Evolutionary conservation across 1,139 yeast genomes (phyloP).

Genomic region (Sugiyamaella castrensis): DNA sequence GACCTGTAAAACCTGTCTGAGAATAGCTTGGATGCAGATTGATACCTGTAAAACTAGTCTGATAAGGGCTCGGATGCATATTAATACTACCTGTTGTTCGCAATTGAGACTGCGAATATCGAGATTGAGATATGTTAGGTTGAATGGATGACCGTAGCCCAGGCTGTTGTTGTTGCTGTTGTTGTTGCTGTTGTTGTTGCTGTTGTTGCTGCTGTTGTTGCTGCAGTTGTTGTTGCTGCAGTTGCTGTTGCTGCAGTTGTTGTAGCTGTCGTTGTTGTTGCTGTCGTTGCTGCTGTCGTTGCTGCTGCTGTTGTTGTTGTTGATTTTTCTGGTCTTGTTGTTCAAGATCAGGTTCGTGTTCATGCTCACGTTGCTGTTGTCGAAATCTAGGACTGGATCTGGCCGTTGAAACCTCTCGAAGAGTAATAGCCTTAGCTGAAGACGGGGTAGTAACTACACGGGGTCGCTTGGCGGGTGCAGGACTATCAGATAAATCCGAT

Average conservation of each 20-base stretch:
- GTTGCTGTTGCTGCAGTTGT: not conserved
- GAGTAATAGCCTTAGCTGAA: slow-evolving; percentile 3
- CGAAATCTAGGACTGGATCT: not conserved
- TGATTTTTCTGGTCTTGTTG: not conserved
- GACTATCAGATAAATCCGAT: slow-evolving; percentile 21
- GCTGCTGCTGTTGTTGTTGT: not conserved
- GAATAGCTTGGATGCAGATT: no score
- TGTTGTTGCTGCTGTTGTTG: not conserved
- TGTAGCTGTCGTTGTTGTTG: no score
- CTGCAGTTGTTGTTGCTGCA: not conserved
- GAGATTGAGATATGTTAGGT: no score
- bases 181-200: not conserved
- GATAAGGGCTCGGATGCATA: no score
- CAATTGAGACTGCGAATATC: no score
- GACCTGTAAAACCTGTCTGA: slow-evolving; percentile 4
- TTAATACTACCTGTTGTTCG: no score
- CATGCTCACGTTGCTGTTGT: no score
- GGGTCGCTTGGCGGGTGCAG: slow-evolving; percentile 23
- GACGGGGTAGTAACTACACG: slow-evolving; percentile 24
- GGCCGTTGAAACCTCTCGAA: not conserved
- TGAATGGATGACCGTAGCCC: no score
- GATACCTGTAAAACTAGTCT: no score
- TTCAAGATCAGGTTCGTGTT: no score
- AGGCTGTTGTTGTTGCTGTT: no score
- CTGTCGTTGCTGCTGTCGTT: no score